Conservation (phyloP, 2,329 filamentous ascomycete genomes). For the Alternaria triticina region DNA sequence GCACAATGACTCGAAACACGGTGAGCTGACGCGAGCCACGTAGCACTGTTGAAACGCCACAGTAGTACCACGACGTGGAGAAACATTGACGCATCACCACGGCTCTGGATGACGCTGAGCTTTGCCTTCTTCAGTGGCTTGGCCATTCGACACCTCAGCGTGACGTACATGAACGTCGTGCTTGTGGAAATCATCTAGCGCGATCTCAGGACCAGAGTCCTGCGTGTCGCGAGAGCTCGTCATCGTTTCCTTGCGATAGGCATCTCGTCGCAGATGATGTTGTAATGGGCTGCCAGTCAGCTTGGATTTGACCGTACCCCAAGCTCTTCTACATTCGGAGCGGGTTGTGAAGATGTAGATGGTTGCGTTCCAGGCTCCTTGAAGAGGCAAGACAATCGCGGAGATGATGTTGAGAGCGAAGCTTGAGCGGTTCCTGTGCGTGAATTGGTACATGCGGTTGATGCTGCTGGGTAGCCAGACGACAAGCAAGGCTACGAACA, state of each 20-base stretch:
- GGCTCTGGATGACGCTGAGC: neutral
- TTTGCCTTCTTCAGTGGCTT: neutral
- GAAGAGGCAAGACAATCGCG: slow-evolving; percentile 76
- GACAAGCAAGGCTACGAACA: slow-evolving; percentile 73
- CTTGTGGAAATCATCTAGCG: slow-evolving; percentile 10
- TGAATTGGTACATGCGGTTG: slow-evolving; percentile 76
- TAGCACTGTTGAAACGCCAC: slow-evolving; percentile 1
- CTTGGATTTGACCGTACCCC: slow-evolving; percentile 8
- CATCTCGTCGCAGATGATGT: neutral
- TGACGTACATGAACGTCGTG: slow-evolving; percentile 7
- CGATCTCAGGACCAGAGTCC: slow-evolving; percentile 14
- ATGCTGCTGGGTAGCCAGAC: slow-evolving; percentile 73
- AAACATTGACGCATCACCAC: slow-evolving; percentile 4
- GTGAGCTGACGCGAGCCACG: neutral
- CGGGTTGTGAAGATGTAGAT: slow-evolving; percentile 66
- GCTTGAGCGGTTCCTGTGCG: slow-evolving; percentile 55
- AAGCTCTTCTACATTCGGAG: slow-evolving; percentile 33
- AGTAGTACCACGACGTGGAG: slow-evolving; percentile 4
- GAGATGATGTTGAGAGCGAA: slow-evolving; percentile 72
- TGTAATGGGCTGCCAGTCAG: slow-evolving; percentile 8
- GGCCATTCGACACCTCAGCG: neutral
- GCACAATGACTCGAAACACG: neutral
- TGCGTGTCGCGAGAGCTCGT: slow-evolving; percentile 10
- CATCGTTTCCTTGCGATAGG: slow-evolving; percentile 9
- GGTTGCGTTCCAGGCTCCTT: slow-evolving; percentile 83